phyloP scores from a whole-genome alignment of 768 basidiomycete species.

The Lactifluus piperatus region DNA sequence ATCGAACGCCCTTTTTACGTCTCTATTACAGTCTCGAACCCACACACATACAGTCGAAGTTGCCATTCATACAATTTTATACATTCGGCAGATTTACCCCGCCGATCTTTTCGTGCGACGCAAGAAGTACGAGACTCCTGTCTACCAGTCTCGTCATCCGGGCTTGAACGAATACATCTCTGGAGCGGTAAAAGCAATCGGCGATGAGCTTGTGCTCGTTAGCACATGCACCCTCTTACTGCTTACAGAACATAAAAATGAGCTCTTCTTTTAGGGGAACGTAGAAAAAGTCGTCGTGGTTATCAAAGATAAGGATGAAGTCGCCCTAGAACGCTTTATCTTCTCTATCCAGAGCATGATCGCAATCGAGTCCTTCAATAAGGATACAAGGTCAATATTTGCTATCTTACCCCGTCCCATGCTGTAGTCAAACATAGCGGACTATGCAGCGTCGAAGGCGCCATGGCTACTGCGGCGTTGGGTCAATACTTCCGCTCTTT shows the following conservation, averaged over 20 bases:
- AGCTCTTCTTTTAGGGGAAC: conserved; percentile 44
- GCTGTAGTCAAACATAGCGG: background rate
- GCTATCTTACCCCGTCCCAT: background rate
- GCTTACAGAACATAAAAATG: background rate
- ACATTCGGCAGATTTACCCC: conserved; percentile 86
- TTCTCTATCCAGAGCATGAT: conserved; percentile 84
- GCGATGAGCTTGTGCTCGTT: conserved; percentile 66
- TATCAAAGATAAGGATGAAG: conserved; percentile 72
- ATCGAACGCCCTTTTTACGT: background rate
- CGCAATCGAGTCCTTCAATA: conserved; percentile 57
- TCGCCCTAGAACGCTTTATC: conserved; percentile 82
- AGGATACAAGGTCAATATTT: conserved; percentile 50
- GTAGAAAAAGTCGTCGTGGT: conserved; percentile 76
- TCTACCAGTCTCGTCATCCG: conserved; percentile 91
- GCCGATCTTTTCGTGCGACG: conserved; percentile 78
- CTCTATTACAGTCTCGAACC: background rate
- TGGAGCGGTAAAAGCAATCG: conserved; percentile 75
- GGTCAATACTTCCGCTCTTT: conserved; percentile 77
- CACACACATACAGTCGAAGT: conserved; percentile 63
- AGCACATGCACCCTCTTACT: background rate
- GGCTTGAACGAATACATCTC: conserved; percentile 82
- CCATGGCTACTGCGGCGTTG: conserved; percentile 54
- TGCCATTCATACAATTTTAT: conserved; percentile 86
- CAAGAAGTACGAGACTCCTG: conserved; percentile 84
- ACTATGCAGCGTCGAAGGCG: conserved; percentile 52